A percentile compares a stretch with the other conserved stretches of the same genome.
Conservation (phyloP, 2,329 filamentous ascomycete species). For the Trichoderma polysporum region DNA sequence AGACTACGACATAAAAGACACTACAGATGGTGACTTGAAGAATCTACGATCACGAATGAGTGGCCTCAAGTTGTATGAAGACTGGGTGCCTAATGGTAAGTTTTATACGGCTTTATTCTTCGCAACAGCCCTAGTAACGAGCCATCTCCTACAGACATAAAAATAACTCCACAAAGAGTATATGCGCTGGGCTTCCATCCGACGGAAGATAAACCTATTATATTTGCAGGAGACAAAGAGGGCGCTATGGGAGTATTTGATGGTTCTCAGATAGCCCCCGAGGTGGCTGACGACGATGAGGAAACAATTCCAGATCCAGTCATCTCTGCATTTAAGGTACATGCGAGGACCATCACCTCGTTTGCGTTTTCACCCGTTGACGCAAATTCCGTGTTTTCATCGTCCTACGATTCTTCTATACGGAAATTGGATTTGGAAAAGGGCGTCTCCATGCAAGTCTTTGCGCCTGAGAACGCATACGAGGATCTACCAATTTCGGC, state of each 20-base stretch:
- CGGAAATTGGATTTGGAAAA: constrained; percentile 81
- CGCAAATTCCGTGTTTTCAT: constrained; percentile 72
- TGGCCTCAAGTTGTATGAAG: constrained; percentile 74
- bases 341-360: constrained; percentile 82
- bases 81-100: constrained; percentile 76
- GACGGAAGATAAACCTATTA: constrained; percentile 76
- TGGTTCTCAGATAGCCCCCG: constrained; percentile 67
- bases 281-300: constrained; percentile 65
- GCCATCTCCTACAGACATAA: constrained; percentile 63
- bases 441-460: constrained; percentile 76
- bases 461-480: constrained; percentile 66
- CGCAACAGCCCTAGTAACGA: background rate
- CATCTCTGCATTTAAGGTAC: constrained; percentile 88
- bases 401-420: constrained; percentile 91
- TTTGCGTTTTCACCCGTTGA: constrained; percentile 77
- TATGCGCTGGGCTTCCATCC: constrained; percentile 91
- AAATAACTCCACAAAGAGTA: constrained; percentile 82
- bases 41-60: constrained; percentile 75
- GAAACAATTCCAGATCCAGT: constrained; percentile 67
- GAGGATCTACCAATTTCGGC: constrained; percentile 80
- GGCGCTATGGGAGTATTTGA: constrained; percentile 91
- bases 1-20: constrained; percentile 78
- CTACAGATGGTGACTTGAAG: constrained; percentile 72
- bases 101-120: constrained; percentile 7
- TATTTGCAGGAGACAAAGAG: constrained; percentile 93